Conservation (phyloP, 148 eudicot genomes). For the Silene uniflora region DNA sequence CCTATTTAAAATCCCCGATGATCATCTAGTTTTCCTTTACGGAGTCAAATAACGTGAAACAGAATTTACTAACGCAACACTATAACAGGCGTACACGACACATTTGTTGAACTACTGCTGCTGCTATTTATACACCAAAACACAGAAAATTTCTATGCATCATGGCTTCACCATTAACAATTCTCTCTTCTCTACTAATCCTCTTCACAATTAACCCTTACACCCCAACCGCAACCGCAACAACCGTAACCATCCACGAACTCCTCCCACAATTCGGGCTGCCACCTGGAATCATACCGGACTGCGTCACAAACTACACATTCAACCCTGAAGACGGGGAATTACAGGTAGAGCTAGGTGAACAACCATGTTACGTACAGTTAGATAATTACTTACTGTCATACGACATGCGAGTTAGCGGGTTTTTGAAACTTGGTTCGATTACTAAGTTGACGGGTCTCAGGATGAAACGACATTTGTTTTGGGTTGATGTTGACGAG, state of each 20-base stretch:
- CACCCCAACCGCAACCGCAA: not conserved
- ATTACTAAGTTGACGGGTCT: slow-evolving; percentile 57
- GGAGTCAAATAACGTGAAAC: too few species aligned
- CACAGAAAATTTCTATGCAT: not conserved
- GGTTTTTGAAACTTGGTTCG: slow-evolving; percentile 53
- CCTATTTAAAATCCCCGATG: too few species aligned
- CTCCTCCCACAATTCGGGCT: slow-evolving; percentile 26
- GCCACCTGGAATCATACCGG: slow-evolving; percentile 64
- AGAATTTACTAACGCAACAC: too few species aligned
- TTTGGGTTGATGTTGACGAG: slow-evolving; percentile 68
- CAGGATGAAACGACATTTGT: slow-evolving; percentile 43
- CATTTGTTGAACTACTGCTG: not conserved
- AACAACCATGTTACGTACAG: slow-evolving; percentile 50
- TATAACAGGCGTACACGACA: too few species aligned
- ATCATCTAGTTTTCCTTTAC: too few species aligned
- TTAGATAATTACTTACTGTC: slow-evolving; percentile 68
- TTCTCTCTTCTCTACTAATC: not conserved
- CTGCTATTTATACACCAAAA: not conserved
- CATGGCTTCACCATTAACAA: not conserved
- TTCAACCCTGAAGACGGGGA: slow-evolving; percentile 46
- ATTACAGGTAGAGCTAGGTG: slow-evolving; percentile 41
- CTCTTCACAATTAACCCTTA: not conserved
- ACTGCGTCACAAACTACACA: slow-evolving; percentile 47
- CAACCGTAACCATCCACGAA: not conserved
- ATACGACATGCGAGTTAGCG: slow-evolving; percentile 48